phyloP scores from a whole-genome alignment of 2,329 filamentous ascomycete species.

The Sporothrix brasiliensis region DNA sequence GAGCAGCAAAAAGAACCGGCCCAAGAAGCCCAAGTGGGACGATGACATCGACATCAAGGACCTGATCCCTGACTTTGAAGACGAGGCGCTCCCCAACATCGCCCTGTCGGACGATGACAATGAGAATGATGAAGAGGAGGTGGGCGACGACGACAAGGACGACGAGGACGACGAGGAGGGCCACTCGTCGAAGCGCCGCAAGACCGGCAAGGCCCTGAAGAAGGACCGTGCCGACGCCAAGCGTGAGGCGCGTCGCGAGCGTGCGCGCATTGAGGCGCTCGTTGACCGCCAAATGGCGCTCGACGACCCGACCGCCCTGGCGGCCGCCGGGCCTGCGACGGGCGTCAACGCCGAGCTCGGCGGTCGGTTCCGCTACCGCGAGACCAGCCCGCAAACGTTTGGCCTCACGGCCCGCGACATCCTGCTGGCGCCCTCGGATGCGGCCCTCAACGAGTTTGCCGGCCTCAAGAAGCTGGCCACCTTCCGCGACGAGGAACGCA shows the following conservation, averaged over 20 bases:
- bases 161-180: slow-evolving; percentile 53
- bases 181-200: slow-evolving; percentile 58
- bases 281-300: slow-evolving; percentile 81
- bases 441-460: slow-evolving; percentile 83
- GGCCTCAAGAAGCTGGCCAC: slow-evolving; percentile 93
- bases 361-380: slow-evolving; percentile 79
- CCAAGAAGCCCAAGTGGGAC: slow-evolving; percentile 89
- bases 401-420: slow-evolving; percentile 90
- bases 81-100: slow-evolving; percentile 57
- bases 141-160: slow-evolving; percentile 40
- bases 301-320: slow-evolving; percentile 62
- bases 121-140: slow-evolving; percentile 45
- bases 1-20: slow-evolving; percentile 57
- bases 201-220: slow-evolving; percentile 63
- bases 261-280: slow-evolving; percentile 79
- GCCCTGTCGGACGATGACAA: slow-evolving; percentile 59
- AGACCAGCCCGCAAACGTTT: slow-evolving; percentile 87
- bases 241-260: slow-evolving; percentile 76
- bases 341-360: slow-evolving; percentile 36
- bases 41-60: slow-evolving; percentile 98
- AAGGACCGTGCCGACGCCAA: slow-evolving; percentile 62
- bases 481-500: slow-evolving; percentile 87
- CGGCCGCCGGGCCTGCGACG: slow-evolving; percentile 34
- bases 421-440: slow-evolving; percentile 81
- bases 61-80: slow-evolving; percentile 82